Conservation (phyloP, 2,329 filamentous ascomycete genomes). For the Apiospora koreana region DNA sequence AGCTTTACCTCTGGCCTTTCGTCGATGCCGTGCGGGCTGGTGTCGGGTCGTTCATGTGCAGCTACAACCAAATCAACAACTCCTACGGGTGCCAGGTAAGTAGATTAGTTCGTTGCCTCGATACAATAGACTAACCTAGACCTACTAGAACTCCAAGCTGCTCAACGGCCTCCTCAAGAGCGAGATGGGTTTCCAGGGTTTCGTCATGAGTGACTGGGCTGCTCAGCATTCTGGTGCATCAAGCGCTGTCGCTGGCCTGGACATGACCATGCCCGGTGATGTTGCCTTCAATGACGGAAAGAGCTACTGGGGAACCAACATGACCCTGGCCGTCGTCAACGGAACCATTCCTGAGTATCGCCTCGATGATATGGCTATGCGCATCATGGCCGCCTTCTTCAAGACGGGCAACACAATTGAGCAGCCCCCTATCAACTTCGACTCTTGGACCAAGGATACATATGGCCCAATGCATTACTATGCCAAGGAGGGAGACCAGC, state of each 20-base stretch:
- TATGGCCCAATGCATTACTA: conserved; percentile 68
- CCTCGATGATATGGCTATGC: conserved; percentile 87
- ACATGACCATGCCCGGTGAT: conserved; percentile 91
- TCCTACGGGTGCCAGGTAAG: conserved; percentile 79
- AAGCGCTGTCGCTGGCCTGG: conserved; percentile 70
- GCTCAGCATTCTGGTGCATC: conserved; percentile 72
- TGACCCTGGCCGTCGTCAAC: conserved; percentile 86
- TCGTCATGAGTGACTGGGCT: conserved; percentile 79
- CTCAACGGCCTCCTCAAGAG: conserved; percentile 77
- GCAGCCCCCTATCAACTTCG: conserved; percentile 71
- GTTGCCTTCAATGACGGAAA: conserved; percentile 71
- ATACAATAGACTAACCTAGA: too few species aligned
- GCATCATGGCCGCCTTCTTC: conserved; percentile 74
- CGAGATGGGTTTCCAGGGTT: conserved; percentile 80
- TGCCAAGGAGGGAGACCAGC: conserved; percentile 60
- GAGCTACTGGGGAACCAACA: conserved; percentile 82
- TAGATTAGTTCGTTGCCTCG: too few species aligned
- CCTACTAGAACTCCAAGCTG: conserved; percentile 73
- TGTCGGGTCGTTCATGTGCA: conserved; percentile 65
- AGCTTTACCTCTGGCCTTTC: conserved; percentile 79
- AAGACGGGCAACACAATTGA: conserved; percentile 60
- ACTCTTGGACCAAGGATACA: conserved; percentile 81
- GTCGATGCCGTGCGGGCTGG: conserved; percentile 70
- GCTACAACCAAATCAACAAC: conserved; percentile 80
- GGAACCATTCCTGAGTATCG: conserved; percentile 86